Evolutionary conservation across 257 asterid species (phyloP).

Genomic region (Striga asiatica): DNA sequence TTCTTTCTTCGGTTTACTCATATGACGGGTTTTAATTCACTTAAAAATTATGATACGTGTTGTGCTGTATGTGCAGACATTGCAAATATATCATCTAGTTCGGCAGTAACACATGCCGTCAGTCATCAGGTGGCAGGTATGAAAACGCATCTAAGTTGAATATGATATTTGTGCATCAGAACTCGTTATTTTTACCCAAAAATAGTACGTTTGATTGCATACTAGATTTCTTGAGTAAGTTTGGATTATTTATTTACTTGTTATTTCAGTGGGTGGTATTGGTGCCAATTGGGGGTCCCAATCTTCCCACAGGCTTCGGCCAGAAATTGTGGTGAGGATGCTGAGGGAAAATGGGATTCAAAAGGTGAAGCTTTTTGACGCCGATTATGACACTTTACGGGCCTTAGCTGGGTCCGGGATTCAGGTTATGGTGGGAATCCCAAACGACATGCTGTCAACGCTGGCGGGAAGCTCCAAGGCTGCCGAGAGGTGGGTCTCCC

Average conservation of each 20-base stretch:
- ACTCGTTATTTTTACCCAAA: too few relatives aligned
- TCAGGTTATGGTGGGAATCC: constrained; percentile 94
- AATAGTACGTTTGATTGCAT: too few relatives aligned
- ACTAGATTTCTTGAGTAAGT: too few relatives aligned
- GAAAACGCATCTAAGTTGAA: too few relatives aligned
- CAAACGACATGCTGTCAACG: constrained; percentile 63
- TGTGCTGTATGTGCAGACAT: constrained; percentile 13
- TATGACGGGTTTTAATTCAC: neutral
- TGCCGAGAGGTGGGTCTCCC: constrained; percentile 73
- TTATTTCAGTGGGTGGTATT: constrained; percentile 39
- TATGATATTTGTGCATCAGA: too few relatives aligned
- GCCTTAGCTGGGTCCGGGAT: constrained; percentile 63
- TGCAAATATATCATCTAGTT: constrained; percentile 15
- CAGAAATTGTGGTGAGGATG: constrained; percentile 62
- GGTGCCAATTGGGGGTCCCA: constrained; percentile 94
- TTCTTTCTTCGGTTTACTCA: too few relatives aligned
- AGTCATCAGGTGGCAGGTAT: constrained; percentile 33
- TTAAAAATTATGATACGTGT: neutral
- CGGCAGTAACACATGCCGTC: constrained; percentile 7
- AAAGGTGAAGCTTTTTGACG: constrained; percentile 79
- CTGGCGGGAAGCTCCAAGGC: constrained; percentile 50
- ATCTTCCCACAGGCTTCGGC: constrained; percentile 55
- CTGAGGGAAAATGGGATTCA: constrained; percentile 66
- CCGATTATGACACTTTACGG: constrained; percentile 57
- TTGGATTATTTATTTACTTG: too few relatives aligned